Evolutionary conservation across 306 rosid species (phyloP), one percentile per base, ranked within the genome.

Genomic region (Mucuna pruriens): DNA sequence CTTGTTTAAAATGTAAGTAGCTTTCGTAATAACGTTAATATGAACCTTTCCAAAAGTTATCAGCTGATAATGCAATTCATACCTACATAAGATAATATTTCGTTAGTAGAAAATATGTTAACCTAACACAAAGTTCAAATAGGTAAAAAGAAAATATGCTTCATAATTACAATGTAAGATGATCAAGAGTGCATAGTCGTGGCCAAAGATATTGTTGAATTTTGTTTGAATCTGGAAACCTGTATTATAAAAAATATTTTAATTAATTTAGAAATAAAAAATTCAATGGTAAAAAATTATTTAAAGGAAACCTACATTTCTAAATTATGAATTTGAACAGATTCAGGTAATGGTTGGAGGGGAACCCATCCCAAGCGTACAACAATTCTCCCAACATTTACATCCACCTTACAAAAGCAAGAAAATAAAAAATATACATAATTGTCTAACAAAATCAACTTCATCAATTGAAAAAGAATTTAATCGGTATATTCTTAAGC

Each of bases 311-410:
- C 94, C 73, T 80, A 91, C 98, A 75, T 19, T 17, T 87, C 88
- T 64, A 94, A 71, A 46, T 86, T 75, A 78, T 94, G 94, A 36
- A 94, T 38, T 58, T 90, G 88, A 16, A 90, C 16, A 3, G 60
- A 7, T 61, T 79, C 97, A 2, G 98, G 97, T 13, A 92, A 81
- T 19, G 96, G 94, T 73, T 88, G 84, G 19, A 94, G 84, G 5
- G 93, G 97, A 79, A 90, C 94, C 97, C 98, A 92, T n/a, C 97
- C 97, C 36, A 94, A 58, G n/a, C 97, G 93, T 22, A 89, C 84
- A 0, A 83, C 92, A 67, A 94, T 91, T 49, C 97, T 83, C n/a
- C 84, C 94, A 68, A 94, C 98, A 76, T 94, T 94, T 40, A 93
- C 91, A 44, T 92, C 98, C 82, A 92, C 97, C 97, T 89, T 67